Evolutionary conservation across 1,139 yeast genomes (phyloP).

Genomic region (Taphrina betulina): DNA sequence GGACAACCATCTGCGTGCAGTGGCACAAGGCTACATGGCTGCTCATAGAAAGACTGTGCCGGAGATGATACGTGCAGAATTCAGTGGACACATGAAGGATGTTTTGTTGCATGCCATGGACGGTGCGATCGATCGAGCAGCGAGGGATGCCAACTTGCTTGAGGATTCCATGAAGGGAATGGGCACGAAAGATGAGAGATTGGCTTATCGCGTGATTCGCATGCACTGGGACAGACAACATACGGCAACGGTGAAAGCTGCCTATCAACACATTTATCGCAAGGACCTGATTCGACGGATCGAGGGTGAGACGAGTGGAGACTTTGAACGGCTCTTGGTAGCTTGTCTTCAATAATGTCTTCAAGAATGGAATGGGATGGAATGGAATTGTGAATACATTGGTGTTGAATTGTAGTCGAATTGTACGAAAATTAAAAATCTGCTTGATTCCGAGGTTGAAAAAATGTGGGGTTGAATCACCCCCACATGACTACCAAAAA

Average conservation of each 20-base stretch:
- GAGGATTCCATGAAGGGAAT: conserved; percentile 39
- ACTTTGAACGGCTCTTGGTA: conserved; percentile 37
- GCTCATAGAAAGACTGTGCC: conserved; percentile 36
- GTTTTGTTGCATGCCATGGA: conserved; percentile 38
- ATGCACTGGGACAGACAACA: conserved; percentile 34
- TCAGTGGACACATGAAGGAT: conserved; percentile 40
- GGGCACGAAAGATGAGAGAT: conserved; percentile 39
- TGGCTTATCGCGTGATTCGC: conserved; percentile 38
- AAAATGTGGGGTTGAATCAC: too few species aligned
- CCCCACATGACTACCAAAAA: too few species aligned
- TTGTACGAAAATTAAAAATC: too few species aligned
- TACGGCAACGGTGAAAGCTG: conserved; percentile 33
- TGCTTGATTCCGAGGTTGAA: too few species aligned
- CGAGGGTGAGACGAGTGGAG: conserved; percentile 39
- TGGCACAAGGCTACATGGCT: conserved; percentile 34
- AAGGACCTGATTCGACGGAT: conserved; percentile 37
- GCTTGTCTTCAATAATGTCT: conserved; percentile 37
- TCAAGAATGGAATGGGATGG: too few species aligned
- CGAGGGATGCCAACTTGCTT: conserved; percentile 38
- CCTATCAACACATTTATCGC: conserved; percentile 35
- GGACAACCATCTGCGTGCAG: conserved; percentile 37
- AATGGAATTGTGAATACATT: too few species aligned
- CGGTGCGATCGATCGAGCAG: conserved; percentile 36
- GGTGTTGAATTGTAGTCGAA: too few species aligned
- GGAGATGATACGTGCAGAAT: conserved; percentile 36